Percentiles rank a stretch among this genome's conserved stretches.
These are phyloP conservation scores for Agaricus subrufescens DNA, from an alignment of 768 basidiomycete genomes.

Conservation along the genomic window DNA sequence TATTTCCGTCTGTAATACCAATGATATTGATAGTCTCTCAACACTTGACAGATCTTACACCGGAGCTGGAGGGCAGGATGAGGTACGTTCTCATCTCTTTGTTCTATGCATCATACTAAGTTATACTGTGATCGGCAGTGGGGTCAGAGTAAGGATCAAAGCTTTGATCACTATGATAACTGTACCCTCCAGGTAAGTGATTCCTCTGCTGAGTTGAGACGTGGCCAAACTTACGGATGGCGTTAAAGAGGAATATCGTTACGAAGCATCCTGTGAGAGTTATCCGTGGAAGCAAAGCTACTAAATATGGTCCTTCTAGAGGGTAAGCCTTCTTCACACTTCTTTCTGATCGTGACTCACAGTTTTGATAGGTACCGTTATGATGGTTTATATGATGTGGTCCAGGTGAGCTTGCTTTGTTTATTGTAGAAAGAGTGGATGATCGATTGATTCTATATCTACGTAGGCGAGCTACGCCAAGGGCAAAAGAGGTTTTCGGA, in stretches of 20 bases:
- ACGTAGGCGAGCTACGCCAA: background rate
- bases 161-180: constrained; percentile 31
- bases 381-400: constrained; percentile 32
- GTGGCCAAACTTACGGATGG: background rate
- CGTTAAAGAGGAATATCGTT: constrained; percentile 23
- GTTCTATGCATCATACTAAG: constrained; percentile 13
- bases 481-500: constrained; percentile 2
- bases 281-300: constrained; percentile 27
- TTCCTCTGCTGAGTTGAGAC: background rate
- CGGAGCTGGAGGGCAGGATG: constrained; percentile 27
- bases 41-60: constrained; percentile 29
- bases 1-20: background rate
- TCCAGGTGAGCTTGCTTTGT: background rate
- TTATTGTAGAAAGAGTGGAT: background rate
- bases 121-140: background rate
- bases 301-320: background rate
- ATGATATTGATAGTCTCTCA: background rate
- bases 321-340: background rate
- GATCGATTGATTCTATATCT: background rate
- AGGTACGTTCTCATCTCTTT: background rate
- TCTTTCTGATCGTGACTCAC: constrained; percentile 18
- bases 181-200: constrained; percentile 17
- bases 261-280: constrained; percentile 35
- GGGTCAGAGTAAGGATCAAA: constrained; percentile 28
- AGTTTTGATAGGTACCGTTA: constrained; percentile 37